Evolutionary conservation across 805 yeast genomes (phyloP).

Genomic region (Saturnispora kantuleensis): DNA sequence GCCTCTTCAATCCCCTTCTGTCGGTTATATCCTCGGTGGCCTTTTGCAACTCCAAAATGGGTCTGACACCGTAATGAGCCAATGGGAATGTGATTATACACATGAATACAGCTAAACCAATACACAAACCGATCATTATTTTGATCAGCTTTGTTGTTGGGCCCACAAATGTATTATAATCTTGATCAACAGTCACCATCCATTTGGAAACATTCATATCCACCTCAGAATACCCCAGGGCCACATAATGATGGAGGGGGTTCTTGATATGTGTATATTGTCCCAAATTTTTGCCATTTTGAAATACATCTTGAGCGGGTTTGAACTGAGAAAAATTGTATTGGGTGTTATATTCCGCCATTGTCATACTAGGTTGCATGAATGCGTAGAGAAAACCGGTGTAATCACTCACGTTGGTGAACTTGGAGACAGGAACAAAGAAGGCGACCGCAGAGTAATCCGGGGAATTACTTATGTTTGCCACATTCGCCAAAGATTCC

Average conservation of each 20-base stretch:
- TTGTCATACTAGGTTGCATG: slow-evolving; percentile 22
- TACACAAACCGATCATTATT: slow-evolving; percentile 67
- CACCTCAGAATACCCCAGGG: slow-evolving; percentile 48
- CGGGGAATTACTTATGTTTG: slow-evolving; percentile 27
- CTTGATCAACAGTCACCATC: slow-evolving; percentile 69
- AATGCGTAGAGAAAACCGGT: slow-evolving; percentile 34
- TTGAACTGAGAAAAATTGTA: slow-evolving; percentile 12
- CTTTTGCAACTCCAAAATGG: slow-evolving; percentile 66
- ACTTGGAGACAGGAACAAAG: slow-evolving; percentile 17
- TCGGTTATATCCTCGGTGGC: slow-evolving; percentile 69
- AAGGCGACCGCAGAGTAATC: slow-evolving; percentile 25
- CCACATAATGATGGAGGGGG: slow-evolving; percentile 32
- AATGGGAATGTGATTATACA: slow-evolving; percentile 70
- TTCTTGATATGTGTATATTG: slow-evolving; percentile 29
- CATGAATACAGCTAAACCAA: slow-evolving; percentile 69
- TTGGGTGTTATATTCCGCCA: neutral
- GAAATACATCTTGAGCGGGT: slow-evolving; percentile 20
- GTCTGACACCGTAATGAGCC: slow-evolving; percentile 77
- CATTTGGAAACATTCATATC: slow-evolving; percentile 40
- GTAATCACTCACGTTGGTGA: slow-evolving; percentile 18
- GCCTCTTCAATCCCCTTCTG: slow-evolving; percentile 26
- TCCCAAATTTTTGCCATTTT: slow-evolving; percentile 28
- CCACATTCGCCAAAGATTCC: slow-evolving; percentile 17
- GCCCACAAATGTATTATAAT: slow-evolving; percentile 43
- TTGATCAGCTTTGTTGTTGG: slow-evolving; percentile 54